These are phyloP conservation scores for Pestalotiopsis sp. DNA, from an alignment of 2,329 filamentous ascomycete species.

Conservation along the genomic window DNA sequence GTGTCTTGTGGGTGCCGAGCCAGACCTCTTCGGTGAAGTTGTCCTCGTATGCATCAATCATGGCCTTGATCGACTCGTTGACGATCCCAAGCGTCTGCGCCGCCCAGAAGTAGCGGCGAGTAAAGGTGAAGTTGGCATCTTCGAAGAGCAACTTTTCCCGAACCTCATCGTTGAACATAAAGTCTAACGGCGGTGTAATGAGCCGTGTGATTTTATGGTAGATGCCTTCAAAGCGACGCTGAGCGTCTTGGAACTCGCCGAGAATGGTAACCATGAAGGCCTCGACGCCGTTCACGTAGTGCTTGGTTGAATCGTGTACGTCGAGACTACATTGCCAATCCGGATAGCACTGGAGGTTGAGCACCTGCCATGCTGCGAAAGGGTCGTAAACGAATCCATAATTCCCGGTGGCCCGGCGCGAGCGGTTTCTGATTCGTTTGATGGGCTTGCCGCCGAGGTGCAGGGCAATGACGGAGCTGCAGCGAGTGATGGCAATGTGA, in stretches of 20 bases:
- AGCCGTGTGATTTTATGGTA: background rate
- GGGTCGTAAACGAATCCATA: background rate
- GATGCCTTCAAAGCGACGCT: background rate
- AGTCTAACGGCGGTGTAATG: conserved; percentile 2
- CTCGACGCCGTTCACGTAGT: conserved; percentile 1
- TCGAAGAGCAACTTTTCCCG: conserved; percentile 2
- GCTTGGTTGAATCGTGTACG: background rate
- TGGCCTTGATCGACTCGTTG: conserved; percentile 4
- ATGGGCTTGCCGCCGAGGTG: conserved; percentile 2
- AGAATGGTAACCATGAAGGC: conserved; percentile 1
- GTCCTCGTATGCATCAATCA: background rate
- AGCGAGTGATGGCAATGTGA: background rate
- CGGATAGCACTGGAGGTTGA: conserved; percentile 4
- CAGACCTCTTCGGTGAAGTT: conserved; percentile 7
- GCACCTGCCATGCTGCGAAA: conserved; percentile 1
- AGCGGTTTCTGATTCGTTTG: background rate
- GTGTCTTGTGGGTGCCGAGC: background rate
- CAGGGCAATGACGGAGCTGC: background rate
- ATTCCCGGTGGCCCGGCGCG: background rate
- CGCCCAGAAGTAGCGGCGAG: conserved; percentile 4
- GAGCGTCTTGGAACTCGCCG: background rate
- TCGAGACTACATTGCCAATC: background rate
- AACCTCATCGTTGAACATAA: background rate
- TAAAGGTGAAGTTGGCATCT: background rate
- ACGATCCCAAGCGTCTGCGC: background rate